Evolutionary conservation across 75 land plant genomes (phyloP).

Genomic region (Sequoiadendron giganteum): DNA sequence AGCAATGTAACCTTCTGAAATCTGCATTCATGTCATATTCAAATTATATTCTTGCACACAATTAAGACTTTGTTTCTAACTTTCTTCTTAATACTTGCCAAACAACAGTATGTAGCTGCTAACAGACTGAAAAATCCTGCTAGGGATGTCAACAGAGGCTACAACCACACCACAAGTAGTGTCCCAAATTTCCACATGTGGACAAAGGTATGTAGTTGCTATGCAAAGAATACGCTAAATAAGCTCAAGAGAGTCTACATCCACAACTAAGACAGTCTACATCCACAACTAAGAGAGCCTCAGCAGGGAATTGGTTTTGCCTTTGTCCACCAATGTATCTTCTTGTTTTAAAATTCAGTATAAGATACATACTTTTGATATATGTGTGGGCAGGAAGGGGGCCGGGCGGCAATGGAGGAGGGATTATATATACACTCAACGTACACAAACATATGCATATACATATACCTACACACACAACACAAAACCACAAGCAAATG

Average conservation of each 20-base stretch:
- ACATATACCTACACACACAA: background rate
- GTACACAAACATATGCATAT: too few species aligned
- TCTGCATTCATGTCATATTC: background rate
- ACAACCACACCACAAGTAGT: background rate
- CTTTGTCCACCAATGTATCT: background rate
- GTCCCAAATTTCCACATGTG: background rate
- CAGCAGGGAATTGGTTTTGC: background rate
- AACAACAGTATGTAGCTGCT: background rate
- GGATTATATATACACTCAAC: too few species aligned
- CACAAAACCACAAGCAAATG: background rate
- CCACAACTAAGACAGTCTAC: background rate
- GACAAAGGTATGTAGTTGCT: background rate
- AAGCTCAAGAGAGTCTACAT: too few species aligned
- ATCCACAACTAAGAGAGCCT: background rate
- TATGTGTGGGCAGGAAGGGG: too few species aligned
- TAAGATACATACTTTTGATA: too few species aligned
- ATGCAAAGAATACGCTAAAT: background rate
- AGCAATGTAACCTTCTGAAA: background rate
- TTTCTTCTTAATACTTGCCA: background rate
- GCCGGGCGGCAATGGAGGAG: background rate
- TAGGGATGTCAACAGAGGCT: background rate
- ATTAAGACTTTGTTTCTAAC: background rate
- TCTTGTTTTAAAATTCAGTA: background rate
- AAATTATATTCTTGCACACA: background rate
- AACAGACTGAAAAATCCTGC: background rate